Conservation (phyloP, 257 asterid genomes). For the Ophiorrhiza pumila region DNA sequence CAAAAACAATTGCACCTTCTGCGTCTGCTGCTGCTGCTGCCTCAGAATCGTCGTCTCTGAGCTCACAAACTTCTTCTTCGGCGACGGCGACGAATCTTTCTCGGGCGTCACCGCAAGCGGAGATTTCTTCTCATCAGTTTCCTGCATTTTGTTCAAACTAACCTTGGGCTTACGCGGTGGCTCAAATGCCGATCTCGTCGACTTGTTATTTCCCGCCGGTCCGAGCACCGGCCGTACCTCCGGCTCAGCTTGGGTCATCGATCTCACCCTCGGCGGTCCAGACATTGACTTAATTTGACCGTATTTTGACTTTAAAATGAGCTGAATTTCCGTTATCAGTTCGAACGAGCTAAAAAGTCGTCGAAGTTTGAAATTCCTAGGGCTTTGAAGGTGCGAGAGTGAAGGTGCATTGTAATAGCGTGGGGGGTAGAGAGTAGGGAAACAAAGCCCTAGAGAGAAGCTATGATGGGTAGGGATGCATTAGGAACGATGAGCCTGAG, state of each 20-base stretch:
- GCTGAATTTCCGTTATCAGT: not conserved
- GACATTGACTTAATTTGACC: slow-evolving; percentile 43
- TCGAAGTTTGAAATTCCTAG: not conserved
- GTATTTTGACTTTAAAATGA: not conserved
- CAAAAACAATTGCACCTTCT: slow-evolving; percentile 10
- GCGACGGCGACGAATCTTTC: slow-evolving; percentile 34
- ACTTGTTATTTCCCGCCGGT: slow-evolving; percentile 72
- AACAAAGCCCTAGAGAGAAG: slow-evolving; percentile 18
- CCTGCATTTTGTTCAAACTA: slow-evolving; percentile 31
- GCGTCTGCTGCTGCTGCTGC: slow-evolving; percentile 41
- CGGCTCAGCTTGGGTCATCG: slow-evolving; percentile 46
- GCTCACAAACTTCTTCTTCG: slow-evolving; percentile 40
- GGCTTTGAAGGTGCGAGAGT: slow-evolving; percentile 7
- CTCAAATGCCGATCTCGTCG: slow-evolving; percentile 64
- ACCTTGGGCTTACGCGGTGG: slow-evolving; percentile 49
- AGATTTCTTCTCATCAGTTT: slow-evolving; percentile 43
- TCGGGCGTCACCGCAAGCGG: slow-evolving; percentile 30
- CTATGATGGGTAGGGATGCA: slow-evolving; percentile 5
- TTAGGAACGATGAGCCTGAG: slow-evolving; percentile 6
- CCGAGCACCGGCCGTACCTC: slow-evolving; percentile 72
- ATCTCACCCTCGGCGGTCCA: slow-evolving; percentile 62
- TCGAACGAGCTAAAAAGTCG: not conserved
- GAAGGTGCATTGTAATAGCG: slow-evolving; percentile 7
- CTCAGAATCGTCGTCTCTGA: slow-evolving; percentile 44
- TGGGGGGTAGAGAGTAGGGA: not conserved